phyloP scores from a whole-genome alignment of 2,329 filamentous ascomycete genomes.

The Fusarium camptoceras region DNA sequence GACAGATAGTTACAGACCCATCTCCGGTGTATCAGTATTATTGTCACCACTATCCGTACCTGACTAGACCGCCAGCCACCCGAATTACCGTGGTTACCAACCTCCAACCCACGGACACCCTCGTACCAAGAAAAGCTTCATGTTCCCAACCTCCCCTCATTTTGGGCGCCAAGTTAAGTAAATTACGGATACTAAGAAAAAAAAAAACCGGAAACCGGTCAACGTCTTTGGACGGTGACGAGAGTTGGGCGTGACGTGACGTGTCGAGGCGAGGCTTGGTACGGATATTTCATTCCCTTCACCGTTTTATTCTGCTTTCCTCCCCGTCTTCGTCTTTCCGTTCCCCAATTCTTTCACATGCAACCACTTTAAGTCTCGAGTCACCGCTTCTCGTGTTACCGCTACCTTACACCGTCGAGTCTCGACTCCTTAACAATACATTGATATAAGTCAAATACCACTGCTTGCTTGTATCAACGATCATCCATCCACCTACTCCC shows the following conservation, averaged over 20 bases:
- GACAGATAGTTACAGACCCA: neutral
- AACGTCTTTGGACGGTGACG: conserved; percentile 11
- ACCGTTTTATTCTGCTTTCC: neutral
- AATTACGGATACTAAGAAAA: neutral
- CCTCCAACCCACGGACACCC: conserved; percentile 10
- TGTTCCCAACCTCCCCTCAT: conserved; percentile 21
- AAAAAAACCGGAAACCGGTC: conserved; percentile 25
- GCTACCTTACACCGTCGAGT: conserved; percentile 7
- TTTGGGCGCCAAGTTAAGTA: conserved; percentile 12
- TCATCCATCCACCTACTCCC: neutral
- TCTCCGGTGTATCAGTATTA: neutral
- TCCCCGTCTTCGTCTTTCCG: neutral
- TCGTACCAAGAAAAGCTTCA: conserved; percentile 10
- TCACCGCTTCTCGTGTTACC: conserved; percentile 1
- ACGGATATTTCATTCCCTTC: conserved; percentile 15
- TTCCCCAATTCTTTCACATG: conserved; percentile 1
- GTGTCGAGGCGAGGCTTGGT: conserved; percentile 13
- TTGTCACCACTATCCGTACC: neutral
- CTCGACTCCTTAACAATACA: conserved; percentile 7
- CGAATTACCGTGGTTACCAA: conserved; percentile 21
- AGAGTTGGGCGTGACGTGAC: conserved; percentile 28
- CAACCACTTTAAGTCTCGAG: conserved; percentile 15
- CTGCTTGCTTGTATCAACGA: neutral
- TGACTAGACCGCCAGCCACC: conserved; percentile 20
- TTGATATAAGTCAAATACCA: conserved; percentile 1